Evolutionary conservation across 1,139 yeast genomes (phyloP), one percentile per base, ranked within the genome.

Genomic region (Candida tetrigidarum): DNA sequence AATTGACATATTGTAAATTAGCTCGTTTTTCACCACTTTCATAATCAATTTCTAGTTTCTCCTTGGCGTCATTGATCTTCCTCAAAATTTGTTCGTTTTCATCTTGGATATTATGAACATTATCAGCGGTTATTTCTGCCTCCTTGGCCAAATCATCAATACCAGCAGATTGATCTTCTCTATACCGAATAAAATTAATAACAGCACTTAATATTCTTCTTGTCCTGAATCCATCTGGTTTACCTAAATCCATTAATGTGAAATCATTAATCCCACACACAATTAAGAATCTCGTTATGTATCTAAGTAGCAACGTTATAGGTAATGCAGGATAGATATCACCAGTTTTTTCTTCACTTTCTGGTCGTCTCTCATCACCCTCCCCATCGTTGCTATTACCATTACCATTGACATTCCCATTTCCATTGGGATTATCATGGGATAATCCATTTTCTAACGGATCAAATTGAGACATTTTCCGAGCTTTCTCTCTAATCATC

Each of bases 201-300:
- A 91, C 84, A 1, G 95, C 96, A 60, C 96, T 88, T 25, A 91
- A 64, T 15, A 88, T 74, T 40, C 95, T 71, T 51, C 83, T 69
- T 3, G 82, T 73, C 46, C 96, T 69, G 39, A 63, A 65, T 0
- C 88, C 74, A 19, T 90, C 96, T 0, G 97, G 97, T 36, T 68
- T 57, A 50, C 63, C 56, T 20, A 80, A 69, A 64, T 91, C 97
- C 67, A 80, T 74, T 44, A 90, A 70, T 37, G 84, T 78, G 57
- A 90, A 86, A 62, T 91, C 96, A 46, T 80, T 74, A 3, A 90
- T 80, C 0, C 97, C 97, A 59, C 93, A 84, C 46, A 79, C 84
- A 42, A 75, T 73, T 54, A 88, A 74, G 58, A 89, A 87, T 53
- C 76, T 76, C 57, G 74, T 75, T 48, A 88, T 78, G 5, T 81